These are phyloP conservation scores for Ampelocalamus luodianensis DNA, from an alignment of 176 grass and related monocot species.

Conservation along the genomic window DNA sequence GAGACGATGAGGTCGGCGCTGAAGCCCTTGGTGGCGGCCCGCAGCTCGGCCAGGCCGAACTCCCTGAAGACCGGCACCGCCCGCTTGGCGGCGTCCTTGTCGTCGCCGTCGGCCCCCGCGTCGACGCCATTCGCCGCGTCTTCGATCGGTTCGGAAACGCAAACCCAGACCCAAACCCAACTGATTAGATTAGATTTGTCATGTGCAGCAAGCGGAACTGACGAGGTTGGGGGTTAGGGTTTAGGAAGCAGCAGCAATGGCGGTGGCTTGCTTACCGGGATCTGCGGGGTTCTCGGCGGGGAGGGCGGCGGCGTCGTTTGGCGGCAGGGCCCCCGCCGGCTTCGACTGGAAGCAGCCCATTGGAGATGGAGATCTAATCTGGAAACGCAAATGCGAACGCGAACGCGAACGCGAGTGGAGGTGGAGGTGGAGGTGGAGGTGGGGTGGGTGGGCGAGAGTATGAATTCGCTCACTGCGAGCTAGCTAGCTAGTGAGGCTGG, in stretches of 20 bases:
- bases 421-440: slow-evolving; percentile 1
- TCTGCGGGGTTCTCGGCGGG: slow-evolving; percentile 70
- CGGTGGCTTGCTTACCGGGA: slow-evolving; percentile 57
- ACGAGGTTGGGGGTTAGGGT: slow-evolving; percentile 35
- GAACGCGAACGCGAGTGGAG: slow-evolving; percentile 5
- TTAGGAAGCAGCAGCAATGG: slow-evolving; percentile 25
- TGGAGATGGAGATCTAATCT: slow-evolving; percentile 47
- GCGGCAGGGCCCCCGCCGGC: slow-evolving; percentile 60
- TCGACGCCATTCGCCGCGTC: slow-evolving; percentile 68
- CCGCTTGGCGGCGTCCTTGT: slow-evolving; percentile 64
- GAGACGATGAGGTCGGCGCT: slow-evolving; percentile 94
- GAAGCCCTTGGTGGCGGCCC: slow-evolving; percentile 94
- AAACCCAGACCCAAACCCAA: neutral
- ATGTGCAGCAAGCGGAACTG: neutral
- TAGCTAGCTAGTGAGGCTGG: too few species aligned
- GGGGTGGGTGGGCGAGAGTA: neutral
- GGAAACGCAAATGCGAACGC: slow-evolving; percentile 7
- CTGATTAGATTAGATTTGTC: neutral
- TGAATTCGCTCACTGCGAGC: too few species aligned
- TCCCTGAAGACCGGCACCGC: slow-evolving; percentile 89
- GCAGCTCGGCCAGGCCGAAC: slow-evolving; percentile 81
- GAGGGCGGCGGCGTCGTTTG: slow-evolving; percentile 55
- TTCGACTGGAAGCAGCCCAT: slow-evolving; percentile 98
- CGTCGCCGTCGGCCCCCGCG: slow-evolving; percentile 63
- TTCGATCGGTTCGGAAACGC: neutral